Evolutionary conservation across 1,139 yeast genomes (phyloP), one percentile per base, ranked within the genome.

Genomic region (Zygoascus meyerae): DNA sequence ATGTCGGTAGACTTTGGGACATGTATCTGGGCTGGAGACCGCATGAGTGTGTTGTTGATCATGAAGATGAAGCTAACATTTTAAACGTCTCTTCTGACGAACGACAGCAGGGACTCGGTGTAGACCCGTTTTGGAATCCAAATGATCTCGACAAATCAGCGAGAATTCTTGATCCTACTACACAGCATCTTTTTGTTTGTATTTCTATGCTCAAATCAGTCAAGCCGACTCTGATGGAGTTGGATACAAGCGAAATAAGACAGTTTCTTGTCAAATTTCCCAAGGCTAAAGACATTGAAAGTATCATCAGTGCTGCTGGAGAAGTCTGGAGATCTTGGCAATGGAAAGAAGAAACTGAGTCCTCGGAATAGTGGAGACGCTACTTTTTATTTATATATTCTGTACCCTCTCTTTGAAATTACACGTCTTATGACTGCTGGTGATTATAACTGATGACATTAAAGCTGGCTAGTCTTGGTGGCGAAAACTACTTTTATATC

Each of bases 1-100:
- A 87, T 64, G 69, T 96, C 47, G 96, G 94, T 3, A 73, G 96
- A 52, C 73, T 87, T 14, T 90, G 97, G 97, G 97, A 90, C 68
- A 68, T 81, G 56, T 66, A 89, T 48, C 65, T 90, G 33, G 95
- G 96, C 2, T 87, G 92, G 81, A 37, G 43, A 21, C 41, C 36
- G n/a, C 41, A 42, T 32, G 44, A 44, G 9, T 57, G 70, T 75
- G 46, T 68, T 69, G 49, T 54, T 46, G 51, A 46, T 40, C 21
- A 48, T 18, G 50, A 49, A 43, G 47, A 46, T n/a, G 47, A 30
- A 16, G 46, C 46, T 26, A 44, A 38, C 34, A 39, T 36, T 16
- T 31, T 35, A 29, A 35, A 42, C 18, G 18, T 26, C 12, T 34
- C 57, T 51, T 30, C 31, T 6, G 40, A 35, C 16, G 45, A 42